A percentile compares a stretch with the other conserved stretches of the same genome.
phyloP scores from a whole-genome alignment of 495 filamentous ascomycete species.

The Penicillium salamii region DNA sequence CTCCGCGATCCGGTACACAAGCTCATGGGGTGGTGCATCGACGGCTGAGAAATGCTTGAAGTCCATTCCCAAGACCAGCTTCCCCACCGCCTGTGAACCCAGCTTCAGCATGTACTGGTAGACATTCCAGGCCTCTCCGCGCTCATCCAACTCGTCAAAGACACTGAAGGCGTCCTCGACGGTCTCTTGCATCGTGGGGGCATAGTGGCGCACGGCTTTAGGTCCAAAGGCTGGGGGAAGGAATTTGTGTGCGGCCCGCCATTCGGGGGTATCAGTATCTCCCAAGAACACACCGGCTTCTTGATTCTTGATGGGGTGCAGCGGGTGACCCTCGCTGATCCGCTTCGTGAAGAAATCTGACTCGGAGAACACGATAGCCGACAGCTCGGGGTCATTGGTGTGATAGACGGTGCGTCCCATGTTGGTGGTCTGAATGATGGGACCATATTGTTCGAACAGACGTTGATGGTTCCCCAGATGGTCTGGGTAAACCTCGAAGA shows the following conservation, averaged over 20 bases:
- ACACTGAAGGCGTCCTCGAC: slow-evolving; percentile 44
- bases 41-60: slow-evolving; percentile 48
- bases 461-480: slow-evolving; percentile 57
- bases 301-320: slow-evolving; percentile 42
- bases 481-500: slow-evolving; percentile 57
- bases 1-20: slow-evolving; percentile 41
- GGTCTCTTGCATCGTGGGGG: slow-evolving; percentile 50
- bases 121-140: slow-evolving; percentile 52
- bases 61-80: slow-evolving; percentile 49
- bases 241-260: slow-evolving; percentile 52
- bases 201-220: slow-evolving; percentile 55
- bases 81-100: slow-evolving; percentile 50
- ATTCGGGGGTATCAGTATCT: slow-evolving; percentile 49
- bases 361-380: slow-evolving; percentile 41
- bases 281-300: slow-evolving; percentile 50
- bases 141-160: slow-evolving; percentile 51
- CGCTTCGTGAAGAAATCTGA: slow-evolving; percentile 51
- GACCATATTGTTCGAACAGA: slow-evolving; percentile 52
- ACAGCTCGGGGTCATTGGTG: slow-evolving; percentile 48
- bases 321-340: slow-evolving; percentile 48
- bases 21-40: slow-evolving; percentile 40
- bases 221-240: slow-evolving; percentile 52
- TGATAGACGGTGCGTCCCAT: slow-evolving; percentile 49
- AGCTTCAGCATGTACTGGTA: slow-evolving; percentile 62
- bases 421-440: slow-evolving; percentile 52